phyloP scores from a whole-genome alignment of 2,329 filamentous ascomycete genomes.

The Talaromyces amestolkiae region DNA sequence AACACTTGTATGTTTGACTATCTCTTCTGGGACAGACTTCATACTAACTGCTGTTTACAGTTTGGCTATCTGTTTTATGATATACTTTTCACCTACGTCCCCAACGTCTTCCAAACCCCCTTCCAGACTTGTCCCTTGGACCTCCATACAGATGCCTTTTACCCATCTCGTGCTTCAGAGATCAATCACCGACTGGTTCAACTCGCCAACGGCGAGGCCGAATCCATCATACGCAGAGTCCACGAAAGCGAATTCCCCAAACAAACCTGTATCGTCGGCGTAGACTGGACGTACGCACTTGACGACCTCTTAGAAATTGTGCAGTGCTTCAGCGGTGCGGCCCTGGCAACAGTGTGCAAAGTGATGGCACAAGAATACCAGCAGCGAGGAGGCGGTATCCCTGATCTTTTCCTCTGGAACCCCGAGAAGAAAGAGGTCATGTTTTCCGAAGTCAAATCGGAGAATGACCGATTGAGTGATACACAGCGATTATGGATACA shows the following conservation, averaged over 20 bases:
- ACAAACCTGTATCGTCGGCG: slow-evolving; percentile 81
- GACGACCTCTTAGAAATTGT: slow-evolving; percentile 77
- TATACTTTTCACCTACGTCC: slow-evolving; percentile 85
- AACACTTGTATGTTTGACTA: slow-evolving; percentile 59
- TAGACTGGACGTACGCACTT: slow-evolving; percentile 85
- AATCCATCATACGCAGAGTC: slow-evolving; percentile 63
- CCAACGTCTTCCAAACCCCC: slow-evolving; percentile 94
- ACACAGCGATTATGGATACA: slow-evolving; percentile 97
- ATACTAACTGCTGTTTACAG: not conserved
- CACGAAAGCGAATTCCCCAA: slow-evolving; percentile 66
- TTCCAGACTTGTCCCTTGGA: slow-evolving; percentile 94
- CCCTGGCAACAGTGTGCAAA: slow-evolving; percentile 80
- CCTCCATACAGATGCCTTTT: slow-evolving; percentile 90
- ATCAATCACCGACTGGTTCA: slow-evolving; percentile 84
- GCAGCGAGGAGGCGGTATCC: slow-evolving; percentile 81
- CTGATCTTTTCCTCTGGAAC: slow-evolving; percentile 89
- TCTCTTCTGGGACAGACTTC: not conserved
- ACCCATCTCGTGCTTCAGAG: slow-evolving; percentile 76
- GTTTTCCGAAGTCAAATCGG: slow-evolving; percentile 77
- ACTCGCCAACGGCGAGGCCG: slow-evolving; percentile 78
- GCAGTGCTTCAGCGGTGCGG: slow-evolving; percentile 72
- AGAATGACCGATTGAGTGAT: slow-evolving; percentile 91
- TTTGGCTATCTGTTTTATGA: slow-evolving; percentile 92
- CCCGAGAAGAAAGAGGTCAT: slow-evolving; percentile 60
- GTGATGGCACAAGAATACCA: slow-evolving; percentile 95